Conservation (phyloP, 345 rosid species). For the Eucalyptus microcorys region DNA sequence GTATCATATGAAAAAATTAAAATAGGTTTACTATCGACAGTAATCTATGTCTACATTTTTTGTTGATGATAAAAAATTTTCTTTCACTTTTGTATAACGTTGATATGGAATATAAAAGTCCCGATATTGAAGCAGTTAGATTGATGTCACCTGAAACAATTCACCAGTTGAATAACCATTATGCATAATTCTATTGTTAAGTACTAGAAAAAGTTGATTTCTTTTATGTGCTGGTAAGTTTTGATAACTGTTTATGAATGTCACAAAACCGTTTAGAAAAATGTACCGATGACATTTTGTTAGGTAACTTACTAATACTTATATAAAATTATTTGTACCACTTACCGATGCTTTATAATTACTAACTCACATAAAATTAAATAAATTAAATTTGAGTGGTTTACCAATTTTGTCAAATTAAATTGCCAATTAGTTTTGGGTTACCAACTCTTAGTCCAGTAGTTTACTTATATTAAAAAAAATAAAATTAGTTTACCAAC, state of each 20-base stretch:
- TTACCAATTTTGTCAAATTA: background rate
- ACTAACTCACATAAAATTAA: background rate
- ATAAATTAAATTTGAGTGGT: background rate
- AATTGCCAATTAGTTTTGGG: background rate
- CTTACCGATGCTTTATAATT: background rate
- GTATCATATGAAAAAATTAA: background rate
- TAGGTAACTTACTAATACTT: background rate
- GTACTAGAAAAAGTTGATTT: background rate
- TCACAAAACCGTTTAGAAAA: background rate
- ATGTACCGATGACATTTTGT: background rate
- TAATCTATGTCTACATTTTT: background rate
- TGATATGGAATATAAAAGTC: background rate
- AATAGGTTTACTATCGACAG: background rate
- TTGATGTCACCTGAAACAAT: background rate
- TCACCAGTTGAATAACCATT: background rate
- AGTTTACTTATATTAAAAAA: background rate
- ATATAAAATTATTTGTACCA: background rate
- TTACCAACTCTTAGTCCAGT: background rate
- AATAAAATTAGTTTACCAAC: background rate
- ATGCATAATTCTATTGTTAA: background rate
- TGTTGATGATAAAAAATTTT: background rate
- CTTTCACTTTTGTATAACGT: background rate
- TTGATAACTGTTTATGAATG: background rate
- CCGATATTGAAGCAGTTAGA: background rate
- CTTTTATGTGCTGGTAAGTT: background rate